Percentiles rank a stretch among this genome's conserved stretches.
These are phyloP conservation scores for Yarrowia hollandica DNA, from an alignment of 805 yeast species.

Conservation along the genomic window DNA sequence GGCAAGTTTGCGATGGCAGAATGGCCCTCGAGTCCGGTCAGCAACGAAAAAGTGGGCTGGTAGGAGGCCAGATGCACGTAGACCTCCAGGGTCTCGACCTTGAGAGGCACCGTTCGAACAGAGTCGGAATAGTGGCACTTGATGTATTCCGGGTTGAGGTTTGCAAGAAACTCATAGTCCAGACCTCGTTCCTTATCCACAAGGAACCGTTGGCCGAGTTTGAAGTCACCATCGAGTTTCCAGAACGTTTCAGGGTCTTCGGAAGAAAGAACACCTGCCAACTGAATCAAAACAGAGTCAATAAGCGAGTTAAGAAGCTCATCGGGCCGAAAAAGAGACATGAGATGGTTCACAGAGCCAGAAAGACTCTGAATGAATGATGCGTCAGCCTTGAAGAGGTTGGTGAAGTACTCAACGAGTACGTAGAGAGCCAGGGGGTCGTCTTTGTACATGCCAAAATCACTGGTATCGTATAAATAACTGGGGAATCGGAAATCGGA, in stretches of 20 bases:
- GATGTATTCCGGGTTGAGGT: background rate
- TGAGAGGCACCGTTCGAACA: background rate
- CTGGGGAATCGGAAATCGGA: background rate
- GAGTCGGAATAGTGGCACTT: background rate
- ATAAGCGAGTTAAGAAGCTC: background rate
- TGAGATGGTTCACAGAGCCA: background rate
- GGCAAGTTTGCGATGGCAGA: background rate
- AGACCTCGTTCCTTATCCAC: slow-evolving; percentile 13
- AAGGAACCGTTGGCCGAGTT: slow-evolving; percentile 7
- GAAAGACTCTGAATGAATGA: background rate
- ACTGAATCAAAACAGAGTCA: slow-evolving; percentile 8
- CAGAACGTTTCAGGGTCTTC: background rate
- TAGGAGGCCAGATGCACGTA: background rate
- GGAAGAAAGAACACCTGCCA: background rate
- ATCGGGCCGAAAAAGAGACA: slow-evolving; percentile 12
- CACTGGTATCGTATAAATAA: background rate
- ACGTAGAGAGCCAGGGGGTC: slow-evolving; percentile 24
- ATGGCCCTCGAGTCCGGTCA: background rate
- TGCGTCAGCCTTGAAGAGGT: slow-evolving; percentile 3
- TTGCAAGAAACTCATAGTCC: slow-evolving; percentile 11
- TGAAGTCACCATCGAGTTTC: background rate
- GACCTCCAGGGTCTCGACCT: background rate
- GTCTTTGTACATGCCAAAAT: slow-evolving; percentile 4
- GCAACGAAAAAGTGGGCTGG: background rate
- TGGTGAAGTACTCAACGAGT: slow-evolving; percentile 14